Percentiles rank a stretch among this genome's conserved stretches.
Evolutionary conservation across 805 yeast genomes (phyloP).

Genomic region (Yamadazyma laniorum): DNA sequence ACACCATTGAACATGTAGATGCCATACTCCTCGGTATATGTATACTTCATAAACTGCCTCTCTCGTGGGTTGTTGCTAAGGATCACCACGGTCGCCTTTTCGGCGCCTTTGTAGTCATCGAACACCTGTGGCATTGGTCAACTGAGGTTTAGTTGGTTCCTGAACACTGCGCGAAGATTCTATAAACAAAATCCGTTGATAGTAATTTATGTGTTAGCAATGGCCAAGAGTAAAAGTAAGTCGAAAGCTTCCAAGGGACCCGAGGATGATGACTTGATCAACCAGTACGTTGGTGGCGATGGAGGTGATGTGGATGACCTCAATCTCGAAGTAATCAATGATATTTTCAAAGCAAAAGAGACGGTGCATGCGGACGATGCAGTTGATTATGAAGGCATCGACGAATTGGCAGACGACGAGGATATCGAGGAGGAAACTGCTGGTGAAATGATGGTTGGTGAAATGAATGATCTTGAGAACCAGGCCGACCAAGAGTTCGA

Average conservation of each 20-base stretch:
- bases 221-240: neutral
- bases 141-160: no score
- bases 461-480: slow-evolving; percentile 23
- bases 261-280: slow-evolving; percentile 10
- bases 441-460: slow-evolving; percentile 6
- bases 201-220: no score
- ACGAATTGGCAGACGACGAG: slow-evolving; percentile 84
- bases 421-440: slow-evolving; percentile 42
- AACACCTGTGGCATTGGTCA: neutral
- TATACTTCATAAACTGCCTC: neutral
- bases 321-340: slow-evolving; percentile 33
- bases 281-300: slow-evolving; percentile 18
- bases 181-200: no score
- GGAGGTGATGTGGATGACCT: slow-evolving; percentile 19
- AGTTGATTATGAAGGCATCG: slow-evolving; percentile 90
- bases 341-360: slow-evolving; percentile 33
- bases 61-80: neutral
- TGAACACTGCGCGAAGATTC: no score
- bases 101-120: neutral
- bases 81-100: neutral
- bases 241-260: neutral
- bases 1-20: slow-evolving; percentile 5
- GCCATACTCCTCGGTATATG: neutral
- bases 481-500: slow-evolving; percentile 42
- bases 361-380: slow-evolving; percentile 88